Evolutionary conservation across 2,329 filamentous ascomycete species (phyloP), one percentile per base, ranked within the genome.

Genomic region (Hypoxylon sp.): DNA sequence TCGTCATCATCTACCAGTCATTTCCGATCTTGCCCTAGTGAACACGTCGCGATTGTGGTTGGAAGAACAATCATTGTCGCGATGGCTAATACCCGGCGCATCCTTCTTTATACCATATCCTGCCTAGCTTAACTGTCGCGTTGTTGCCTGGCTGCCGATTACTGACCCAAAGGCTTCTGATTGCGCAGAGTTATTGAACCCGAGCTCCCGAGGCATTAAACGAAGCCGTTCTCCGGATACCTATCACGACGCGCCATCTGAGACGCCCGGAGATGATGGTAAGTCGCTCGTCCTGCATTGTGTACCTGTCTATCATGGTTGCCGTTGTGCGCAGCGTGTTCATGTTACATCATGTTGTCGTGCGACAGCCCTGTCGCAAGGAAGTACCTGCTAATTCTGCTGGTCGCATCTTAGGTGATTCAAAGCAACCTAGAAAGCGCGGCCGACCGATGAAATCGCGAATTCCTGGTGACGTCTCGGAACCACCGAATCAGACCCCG

Each of bases 211-310:
- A 80, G 92, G 92, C 74, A 83, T 91, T 75, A 97, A 97, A 84
- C 88, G 93, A 80, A 92, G 89, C 85, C 90, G 92, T 72, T 94
- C 93, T 72, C 91, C 92, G 75, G 88, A 92, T 75, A 83, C 80
- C 66, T 88, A 90, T 81, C 86, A 85, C 80, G 87, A 89, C 77
- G 80, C 83, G 72, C 81, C 81, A 66, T 82, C 82, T 72, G 87
- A 86, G 74, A 85, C 85, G 73, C 85, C 88, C 79, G 90, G 89
- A 84, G 87, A 92, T 83, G 89, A 92, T 86, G 90, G 92, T 94
- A 91, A 83, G 91, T 90, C 78, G 54, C 54, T 78, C 79, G 73
- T 76, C 77, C 76, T 72, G 72, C 77, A 66, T 72, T 77, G 73
- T 77, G 74, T 76, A 72, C 75, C 70, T 74, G 63, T 70, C 67